Evolutionary conservation across 2,329 filamentous ascomycete genomes (phyloP).

Genomic region (Aspergillus sp.): DNA sequence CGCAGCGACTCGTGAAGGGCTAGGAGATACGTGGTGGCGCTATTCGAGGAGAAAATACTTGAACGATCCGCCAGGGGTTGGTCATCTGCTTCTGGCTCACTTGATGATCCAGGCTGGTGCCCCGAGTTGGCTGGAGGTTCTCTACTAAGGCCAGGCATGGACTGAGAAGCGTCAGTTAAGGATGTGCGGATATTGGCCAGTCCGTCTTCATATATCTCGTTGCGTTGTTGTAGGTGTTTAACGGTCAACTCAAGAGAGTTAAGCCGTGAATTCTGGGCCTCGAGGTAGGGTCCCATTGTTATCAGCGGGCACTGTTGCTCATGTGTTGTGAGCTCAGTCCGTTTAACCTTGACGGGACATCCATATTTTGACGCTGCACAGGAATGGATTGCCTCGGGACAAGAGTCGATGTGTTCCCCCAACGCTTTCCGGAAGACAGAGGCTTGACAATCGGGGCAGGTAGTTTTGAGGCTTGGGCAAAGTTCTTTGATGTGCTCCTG

Average conservation of each 20-base stretch:
- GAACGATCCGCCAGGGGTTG: conserved; percentile 8
- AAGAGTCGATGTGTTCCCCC: conserved; percentile 32
- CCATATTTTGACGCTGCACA: conserved; percentile 40
- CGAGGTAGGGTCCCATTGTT: conserved; percentile 40
- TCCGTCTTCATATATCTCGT: conserved; percentile 44
- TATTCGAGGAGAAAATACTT: conserved; percentile 25
- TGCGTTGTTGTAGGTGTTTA: conserved; percentile 40
- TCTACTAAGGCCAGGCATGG: conserved; percentile 7
- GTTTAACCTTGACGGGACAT: conserved; percentile 35
- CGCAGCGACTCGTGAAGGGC: conserved; percentile 58
- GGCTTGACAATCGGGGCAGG: conserved; percentile 33
- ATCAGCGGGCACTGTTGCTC: conserved; percentile 48
- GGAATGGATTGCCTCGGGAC: conserved; percentile 29
- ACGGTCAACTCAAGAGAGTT: conserved; percentile 41
- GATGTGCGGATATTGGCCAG: conserved; percentile 38
- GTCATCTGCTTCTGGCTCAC: conserved; percentile 10
- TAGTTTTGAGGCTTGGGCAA: conserved; percentile 31
- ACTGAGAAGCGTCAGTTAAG: conserved; percentile 27
- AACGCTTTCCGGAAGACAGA: conserved; percentile 28
- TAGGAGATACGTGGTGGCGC: conserved; percentile 53
- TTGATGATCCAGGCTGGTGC: conserved; percentile 9
- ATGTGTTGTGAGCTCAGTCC: conserved; percentile 37
- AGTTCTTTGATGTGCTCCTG: conserved; percentile 34
- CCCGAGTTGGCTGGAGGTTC: conserved; percentile 7
- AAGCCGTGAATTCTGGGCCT: conserved; percentile 39